Evolutionary conservation across 2,329 filamentous ascomycete genomes (phyloP).

Genomic region (Rutstroemia sp.): DNA sequence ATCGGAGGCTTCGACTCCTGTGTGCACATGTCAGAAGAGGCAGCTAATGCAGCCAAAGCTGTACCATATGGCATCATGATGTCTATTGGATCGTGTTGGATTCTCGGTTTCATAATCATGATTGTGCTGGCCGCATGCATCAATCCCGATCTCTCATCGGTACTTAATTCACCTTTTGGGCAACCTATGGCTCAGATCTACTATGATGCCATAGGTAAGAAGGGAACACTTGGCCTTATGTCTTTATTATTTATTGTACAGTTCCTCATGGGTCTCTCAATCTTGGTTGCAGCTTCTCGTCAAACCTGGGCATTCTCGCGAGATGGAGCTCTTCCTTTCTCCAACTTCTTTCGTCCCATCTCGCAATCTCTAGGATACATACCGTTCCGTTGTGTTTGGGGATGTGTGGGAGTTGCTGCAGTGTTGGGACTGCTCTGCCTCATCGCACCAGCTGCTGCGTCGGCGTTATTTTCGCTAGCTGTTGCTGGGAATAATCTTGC

Average conservation of each 20-base stretch:
- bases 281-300: slow-evolving; percentile 50
- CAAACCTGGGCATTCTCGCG: slow-evolving; percentile 58
- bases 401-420: slow-evolving; percentile 41
- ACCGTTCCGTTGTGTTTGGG: slow-evolving; percentile 49
- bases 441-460: slow-evolving; percentile 49
- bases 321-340: slow-evolving; percentile 55
- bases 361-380: slow-evolving; percentile 45
- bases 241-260: slow-evolving; percentile 51
- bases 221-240: slow-evolving; percentile 51
- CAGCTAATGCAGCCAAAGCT: slow-evolving; percentile 49
- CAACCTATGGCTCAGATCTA: slow-evolving; percentile 51
- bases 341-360: slow-evolving; percentile 47
- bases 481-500: slow-evolving; percentile 55
- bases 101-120: slow-evolving; percentile 49
- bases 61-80: slow-evolving; percentile 54
- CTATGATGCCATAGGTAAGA: slow-evolving; percentile 52
- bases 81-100: slow-evolving; percentile 46
- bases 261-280: slow-evolving; percentile 53
- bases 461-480: slow-evolving; percentile 51
- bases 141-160: slow-evolving; percentile 40
- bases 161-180: slow-evolving; percentile 43
- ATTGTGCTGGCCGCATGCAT: slow-evolving; percentile 53
- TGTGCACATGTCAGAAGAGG: slow-evolving; percentile 54
- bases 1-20: slow-evolving; percentile 50
- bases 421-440: slow-evolving; percentile 50